These are phyloP conservation scores for Pisolithus tinctorius DNA, from an alignment of 768 basidiomycete species.

Conservation along the genomic window DNA sequence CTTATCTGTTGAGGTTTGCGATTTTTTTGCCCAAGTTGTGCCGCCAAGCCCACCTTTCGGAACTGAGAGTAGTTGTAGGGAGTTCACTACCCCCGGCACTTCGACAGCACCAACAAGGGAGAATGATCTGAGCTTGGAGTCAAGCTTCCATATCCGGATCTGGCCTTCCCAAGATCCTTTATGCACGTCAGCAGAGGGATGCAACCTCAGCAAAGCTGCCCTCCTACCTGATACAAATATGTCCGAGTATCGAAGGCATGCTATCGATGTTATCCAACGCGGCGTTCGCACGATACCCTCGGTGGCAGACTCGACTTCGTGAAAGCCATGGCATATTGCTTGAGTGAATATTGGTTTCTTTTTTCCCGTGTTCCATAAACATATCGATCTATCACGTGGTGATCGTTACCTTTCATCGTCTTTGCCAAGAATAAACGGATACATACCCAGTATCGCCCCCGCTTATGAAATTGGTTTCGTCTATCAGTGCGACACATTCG, in stretches of 20 bases:
- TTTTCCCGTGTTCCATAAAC: constrained; percentile 84
- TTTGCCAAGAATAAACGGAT: neutral
- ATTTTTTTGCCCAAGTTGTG: constrained; percentile 33
- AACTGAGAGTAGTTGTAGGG: constrained; percentile 70
- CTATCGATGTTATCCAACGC: constrained; percentile 87
- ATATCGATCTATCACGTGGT: constrained; percentile 54
- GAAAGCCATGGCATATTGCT: constrained; percentile 80
- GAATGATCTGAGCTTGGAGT: constrained; percentile 73
- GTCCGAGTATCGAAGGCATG: constrained; percentile 82
- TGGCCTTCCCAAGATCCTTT: constrained; percentile 91
- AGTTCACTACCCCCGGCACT: constrained; percentile 81
- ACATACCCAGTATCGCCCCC: constrained; percentile 95
- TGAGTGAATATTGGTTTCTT: constrained; percentile 93
- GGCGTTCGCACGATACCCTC: constrained; percentile 73
- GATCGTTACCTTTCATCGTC: neutral
- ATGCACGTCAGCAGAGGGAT: neutral
- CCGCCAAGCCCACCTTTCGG: constrained; percentile 35
- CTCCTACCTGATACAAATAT: constrained; percentile 78
- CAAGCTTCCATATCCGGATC: constrained; percentile 88
- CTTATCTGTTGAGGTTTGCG: constrained; percentile 11
- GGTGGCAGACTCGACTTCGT: constrained; percentile 61
- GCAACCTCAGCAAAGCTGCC: neutral
- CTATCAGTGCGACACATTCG: constrained; percentile 91
- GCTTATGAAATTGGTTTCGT: constrained; percentile 86
- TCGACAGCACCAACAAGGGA: constrained; percentile 54